Percentiles rank a stretch among this genome's conserved stretches.
Conservation (phyloP, 2,329 filamentous ascomycete species). For the Pseudogymnoascus sp. region DNA sequence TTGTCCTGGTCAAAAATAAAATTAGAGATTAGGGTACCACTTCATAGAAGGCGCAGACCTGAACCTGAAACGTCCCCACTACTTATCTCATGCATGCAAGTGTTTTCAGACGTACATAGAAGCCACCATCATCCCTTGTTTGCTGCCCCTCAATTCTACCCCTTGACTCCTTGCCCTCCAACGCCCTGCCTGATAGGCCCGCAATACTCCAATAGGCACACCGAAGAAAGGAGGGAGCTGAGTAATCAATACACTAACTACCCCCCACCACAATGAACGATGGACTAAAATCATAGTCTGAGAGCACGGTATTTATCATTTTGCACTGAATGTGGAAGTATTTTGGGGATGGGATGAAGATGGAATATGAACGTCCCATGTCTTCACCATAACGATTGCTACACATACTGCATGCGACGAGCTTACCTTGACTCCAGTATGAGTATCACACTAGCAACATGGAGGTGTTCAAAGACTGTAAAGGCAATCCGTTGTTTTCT, state of each 20-base stretch:
- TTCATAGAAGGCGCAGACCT: not conserved
- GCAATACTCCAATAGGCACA: not conserved
- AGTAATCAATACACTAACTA: not conserved
- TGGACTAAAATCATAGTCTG: not conserved
- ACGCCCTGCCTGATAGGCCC: not conserved
- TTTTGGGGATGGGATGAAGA: not conserved
- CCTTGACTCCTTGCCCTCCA: not conserved
- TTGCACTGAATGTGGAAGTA: not conserved
- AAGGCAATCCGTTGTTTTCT: not conserved
- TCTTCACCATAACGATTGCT: not conserved
- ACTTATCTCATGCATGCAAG: not conserved
- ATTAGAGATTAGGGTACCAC: not conserved
- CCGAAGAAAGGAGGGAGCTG: not conserved
- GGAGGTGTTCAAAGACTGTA: not conserved
- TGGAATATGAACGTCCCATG: not conserved
- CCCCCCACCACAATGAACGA: not conserved
- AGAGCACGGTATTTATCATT: constrained; percentile 1
- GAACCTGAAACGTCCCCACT: not conserved
- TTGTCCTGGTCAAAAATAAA: not conserved
- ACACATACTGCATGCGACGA: not conserved
- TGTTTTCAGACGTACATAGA: not conserved
- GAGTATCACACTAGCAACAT: not conserved
- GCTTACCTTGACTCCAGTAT: not conserved
- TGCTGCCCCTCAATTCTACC: not conserved
- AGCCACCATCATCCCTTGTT: not conserved